Evolutionary conservation across 2,329 filamentous ascomycete genomes (phyloP), one percentile per base, ranked within the genome.

Genomic region (Apiospora marii): DNA sequence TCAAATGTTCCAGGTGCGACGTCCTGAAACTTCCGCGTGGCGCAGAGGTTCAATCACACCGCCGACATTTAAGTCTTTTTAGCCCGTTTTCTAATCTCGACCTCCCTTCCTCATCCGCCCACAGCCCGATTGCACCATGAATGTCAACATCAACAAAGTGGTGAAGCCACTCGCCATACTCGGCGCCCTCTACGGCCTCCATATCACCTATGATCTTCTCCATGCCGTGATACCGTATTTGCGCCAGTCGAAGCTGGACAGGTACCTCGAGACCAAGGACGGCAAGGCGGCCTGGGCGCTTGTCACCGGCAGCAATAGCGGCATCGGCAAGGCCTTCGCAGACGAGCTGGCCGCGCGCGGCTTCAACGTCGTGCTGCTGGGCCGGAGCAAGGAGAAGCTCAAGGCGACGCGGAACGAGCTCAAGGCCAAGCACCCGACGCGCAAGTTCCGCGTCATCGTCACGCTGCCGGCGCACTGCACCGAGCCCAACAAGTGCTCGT

Each of bases 351-450:
- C 85, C 10, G 72, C 74, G 0, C 80, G 81, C n/a, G 86, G 87
- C n/a, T 89, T 90, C 82, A 87, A 88, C 74, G 80, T 90, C 37
- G 80, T 89, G 16, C 77, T 91, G 4, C 88, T 90, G 73, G 88
- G 88, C 22, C 83, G 87, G 41, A 87, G 86, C 72, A 71, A 74
- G 3, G 72, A 75, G 3, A 88, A 87, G 75, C 82, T 90, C 1
- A 76, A 82, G 1, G 71, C 69, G 0, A 77, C 86, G 16, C 77
- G 81, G 19, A 69, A 76, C 0, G 79, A 81, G 49, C 82, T 90
- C 0, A 73, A 76, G 3, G 24, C 75, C 0, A 68, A 78, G 4
- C 84, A 83, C 70, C 86, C 86, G 0, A 58, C 73, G 3, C 77
- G 78, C 13, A 79, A 80, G 53, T 80, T 85, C 68, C 79, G 81